Evolutionary conservation across 2,329 filamentous ascomycete species (phyloP).

Genomic region (Exophiala sideris): DNA sequence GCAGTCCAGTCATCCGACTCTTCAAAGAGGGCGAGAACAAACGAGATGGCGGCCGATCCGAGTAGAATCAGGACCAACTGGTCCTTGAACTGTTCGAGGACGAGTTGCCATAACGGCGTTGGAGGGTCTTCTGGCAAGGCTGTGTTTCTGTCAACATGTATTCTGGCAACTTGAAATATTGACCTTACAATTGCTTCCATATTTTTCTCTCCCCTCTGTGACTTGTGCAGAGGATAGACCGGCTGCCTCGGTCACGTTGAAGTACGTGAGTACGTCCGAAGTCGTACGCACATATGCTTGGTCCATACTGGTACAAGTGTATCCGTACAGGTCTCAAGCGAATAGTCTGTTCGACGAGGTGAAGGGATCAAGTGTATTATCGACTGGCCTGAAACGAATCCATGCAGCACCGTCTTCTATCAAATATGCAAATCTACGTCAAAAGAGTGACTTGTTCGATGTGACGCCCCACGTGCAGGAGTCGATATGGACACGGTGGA

Average conservation of each 20-base stretch:
- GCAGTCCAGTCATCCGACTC: slow-evolving; percentile 92
- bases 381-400: slow-evolving; percentile 7
- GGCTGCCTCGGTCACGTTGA: slow-evolving; percentile 49
- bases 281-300: slow-evolving; percentile 51
- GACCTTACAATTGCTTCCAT: slow-evolving; percentile 55
- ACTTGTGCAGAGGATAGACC: slow-evolving; percentile 53
- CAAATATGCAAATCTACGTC: slow-evolving; percentile 9
- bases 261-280: slow-evolving; percentile 50
- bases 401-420: slow-evolving; percentile 2
- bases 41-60: slow-evolving; percentile 88
- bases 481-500: slow-evolving; percentile 17
- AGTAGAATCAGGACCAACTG: slow-evolving; percentile 94
- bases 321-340: not conserved
- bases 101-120: slow-evolving; percentile 92
- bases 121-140: slow-evolving; percentile 84
- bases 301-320: slow-evolving; percentile 43
- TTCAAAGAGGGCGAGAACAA: slow-evolving; percentile 88
- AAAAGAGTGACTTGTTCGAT: slow-evolving; percentile 11
- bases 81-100: slow-evolving; percentile 98
- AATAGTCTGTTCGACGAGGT: slow-evolving; percentile 5
- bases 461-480: slow-evolving; percentile 18
- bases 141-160: slow-evolving; percentile 36
- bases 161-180: not conserved
- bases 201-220: slow-evolving; percentile 42
- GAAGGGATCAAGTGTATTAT: slow-evolving; percentile 4